These are phyloP conservation scores for Tribonema minus DNA, from an alignment of 108 stramenopile genomes.

Conservation along the genomic window DNA sequence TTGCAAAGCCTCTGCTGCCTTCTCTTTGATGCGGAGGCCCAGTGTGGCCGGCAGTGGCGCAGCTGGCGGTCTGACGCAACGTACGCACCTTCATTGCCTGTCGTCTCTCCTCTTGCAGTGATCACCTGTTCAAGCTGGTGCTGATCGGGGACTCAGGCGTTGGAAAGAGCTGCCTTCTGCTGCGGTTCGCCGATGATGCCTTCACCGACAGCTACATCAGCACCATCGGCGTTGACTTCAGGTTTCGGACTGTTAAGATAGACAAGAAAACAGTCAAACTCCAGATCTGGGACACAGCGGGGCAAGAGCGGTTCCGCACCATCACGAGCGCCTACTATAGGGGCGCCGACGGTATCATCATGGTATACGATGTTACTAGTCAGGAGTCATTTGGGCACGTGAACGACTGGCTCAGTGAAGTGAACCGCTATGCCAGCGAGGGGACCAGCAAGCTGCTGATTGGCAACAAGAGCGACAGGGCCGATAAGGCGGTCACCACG, in stretches of 20 bases:
- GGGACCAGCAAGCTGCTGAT: constrained; percentile 88
- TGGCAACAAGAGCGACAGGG: constrained; percentile 95
- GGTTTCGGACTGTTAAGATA: constrained; percentile 91
- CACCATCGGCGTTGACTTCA: constrained; percentile 99
- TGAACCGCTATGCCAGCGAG: constrained; percentile 90
- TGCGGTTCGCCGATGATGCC: constrained; percentile 97
- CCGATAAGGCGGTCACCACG: constrained; percentile 78
- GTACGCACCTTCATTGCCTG: too few relatives aligned
- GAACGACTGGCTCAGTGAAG: constrained; percentile 96
- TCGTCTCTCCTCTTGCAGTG: constrained; percentile 12
- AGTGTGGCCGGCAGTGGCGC: too few relatives aligned
- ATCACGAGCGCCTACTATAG: constrained; percentile 83
- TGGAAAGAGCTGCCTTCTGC: constrained; percentile 93
- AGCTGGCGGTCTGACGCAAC: too few relatives aligned
- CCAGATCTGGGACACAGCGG: constrained; percentile 74
- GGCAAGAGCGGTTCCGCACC: constrained; percentile 83
- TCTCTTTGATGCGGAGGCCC: too few relatives aligned
- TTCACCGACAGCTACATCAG: constrained; percentile 98
- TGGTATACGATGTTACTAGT: constrained; percentile 91
- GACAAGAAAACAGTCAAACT: constrained; percentile 49
- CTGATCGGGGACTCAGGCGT: constrained; percentile 98
- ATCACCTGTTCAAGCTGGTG: constrained; percentile 88
- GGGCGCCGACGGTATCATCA: constrained; percentile 92
- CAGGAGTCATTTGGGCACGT: constrained; percentile 89
- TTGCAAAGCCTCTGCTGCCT: too few relatives aligned